Evolutionary conservation across 192 early-diverging fungal genomes (phyloP).

Genomic region (Podochytrium sp.): DNA sequence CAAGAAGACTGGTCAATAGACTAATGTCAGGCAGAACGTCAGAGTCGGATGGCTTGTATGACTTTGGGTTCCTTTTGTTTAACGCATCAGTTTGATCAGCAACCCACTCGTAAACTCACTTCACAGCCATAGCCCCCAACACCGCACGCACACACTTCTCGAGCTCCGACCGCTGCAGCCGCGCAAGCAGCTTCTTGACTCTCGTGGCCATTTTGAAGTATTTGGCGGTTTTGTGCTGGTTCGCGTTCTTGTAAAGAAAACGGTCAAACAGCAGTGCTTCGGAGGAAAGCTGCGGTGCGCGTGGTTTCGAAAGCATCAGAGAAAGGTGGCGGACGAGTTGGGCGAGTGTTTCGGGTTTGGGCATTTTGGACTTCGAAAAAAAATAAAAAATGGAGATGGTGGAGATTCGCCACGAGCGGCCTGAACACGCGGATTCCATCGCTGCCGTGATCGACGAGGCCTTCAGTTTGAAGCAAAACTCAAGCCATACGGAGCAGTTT

Average conservation of each 20-base stretch:
- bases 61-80: background rate
- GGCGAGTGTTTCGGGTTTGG: background rate
- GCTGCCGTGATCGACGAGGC: background rate
- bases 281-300: background rate
- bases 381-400: background rate
- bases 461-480: background rate
- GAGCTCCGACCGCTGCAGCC: background rate
- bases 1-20: background rate
- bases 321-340: background rate
- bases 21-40: background rate
- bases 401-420: background rate
- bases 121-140: background rate
- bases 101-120: background rate
- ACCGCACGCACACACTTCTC: background rate
- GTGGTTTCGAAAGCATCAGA: background rate
- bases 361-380: background rate
- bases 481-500: background rate
- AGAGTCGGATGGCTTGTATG: background rate
- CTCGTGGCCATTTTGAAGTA: constrained; percentile 2
- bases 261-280: background rate
- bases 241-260: background rate
- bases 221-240: background rate
- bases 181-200: background rate
- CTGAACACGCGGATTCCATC: background rate
- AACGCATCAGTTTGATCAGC: background rate